phyloP scores from a whole-genome alignment of 2,329 filamentous ascomycete genomes.

The Xylaria sp. region DNA sequence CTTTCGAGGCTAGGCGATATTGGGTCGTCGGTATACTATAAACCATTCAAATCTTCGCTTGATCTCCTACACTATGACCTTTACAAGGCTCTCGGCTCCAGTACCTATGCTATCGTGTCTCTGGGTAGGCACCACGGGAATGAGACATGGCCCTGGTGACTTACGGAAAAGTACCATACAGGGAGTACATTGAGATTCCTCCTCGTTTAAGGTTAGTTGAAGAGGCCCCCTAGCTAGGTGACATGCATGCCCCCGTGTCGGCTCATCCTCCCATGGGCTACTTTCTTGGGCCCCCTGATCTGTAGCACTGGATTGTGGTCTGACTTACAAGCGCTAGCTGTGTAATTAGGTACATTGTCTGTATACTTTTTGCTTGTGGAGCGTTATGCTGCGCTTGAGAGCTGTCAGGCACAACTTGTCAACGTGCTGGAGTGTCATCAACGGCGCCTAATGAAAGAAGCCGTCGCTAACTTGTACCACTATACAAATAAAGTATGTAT shows the following conservation, averaged over 20 bases:
- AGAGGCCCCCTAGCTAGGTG: slow-evolving; percentile 35
- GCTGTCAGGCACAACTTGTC: slow-evolving; percentile 39
- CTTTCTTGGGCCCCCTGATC: slow-evolving; percentile 39
- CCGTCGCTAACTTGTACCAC: slow-evolving; percentile 32
- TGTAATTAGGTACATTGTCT: slow-evolving; percentile 14
- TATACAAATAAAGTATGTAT: slow-evolving; percentile 25
- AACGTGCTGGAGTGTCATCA: slow-evolving; percentile 41
- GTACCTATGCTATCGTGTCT: slow-evolving; percentile 1
- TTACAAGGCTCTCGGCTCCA: slow-evolving; percentile 6
- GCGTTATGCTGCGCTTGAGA: slow-evolving; percentile 32
- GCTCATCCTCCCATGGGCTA: slow-evolving; percentile 46
- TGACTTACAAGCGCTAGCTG: slow-evolving; percentile 39
- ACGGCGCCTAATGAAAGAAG: slow-evolving; percentile 34
- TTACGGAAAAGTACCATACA: slow-evolving; percentile 42
- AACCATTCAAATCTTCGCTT: not conserved
- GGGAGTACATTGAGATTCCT: slow-evolving; percentile 34
- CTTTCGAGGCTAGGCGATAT: slow-evolving; percentile 10
- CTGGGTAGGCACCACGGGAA: slow-evolving; percentile 13
- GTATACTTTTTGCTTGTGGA: slow-evolving; percentile 28
- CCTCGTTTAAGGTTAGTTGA: slow-evolving; percentile 35
- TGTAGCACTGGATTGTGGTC: slow-evolving; percentile 38
- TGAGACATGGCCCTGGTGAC: slow-evolving; percentile 34
- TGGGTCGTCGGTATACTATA: slow-evolving; percentile 4
- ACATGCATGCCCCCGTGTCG: slow-evolving; percentile 49
- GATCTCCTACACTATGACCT: not conserved